phyloP scores from a whole-genome alignment of 2,329 filamentous ascomycete species.

The Exophiala bonariae region DNA sequence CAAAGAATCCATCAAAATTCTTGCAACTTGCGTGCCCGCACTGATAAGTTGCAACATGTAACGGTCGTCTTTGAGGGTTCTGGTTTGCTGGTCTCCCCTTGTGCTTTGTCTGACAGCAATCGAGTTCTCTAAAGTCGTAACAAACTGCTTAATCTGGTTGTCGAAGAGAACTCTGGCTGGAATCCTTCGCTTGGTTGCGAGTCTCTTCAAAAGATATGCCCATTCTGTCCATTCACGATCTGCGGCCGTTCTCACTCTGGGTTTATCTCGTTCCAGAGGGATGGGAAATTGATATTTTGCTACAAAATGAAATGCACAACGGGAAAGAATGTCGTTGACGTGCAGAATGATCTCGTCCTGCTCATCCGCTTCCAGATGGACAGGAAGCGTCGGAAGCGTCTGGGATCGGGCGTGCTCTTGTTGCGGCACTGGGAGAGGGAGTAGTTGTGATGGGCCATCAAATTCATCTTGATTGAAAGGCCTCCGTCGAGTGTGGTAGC shows the following conservation, averaged over 20 bases:
- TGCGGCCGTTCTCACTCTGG: slow-evolving; percentile 70
- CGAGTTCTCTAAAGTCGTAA: slow-evolving; percentile 84
- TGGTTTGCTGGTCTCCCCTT: slow-evolving; percentile 56
- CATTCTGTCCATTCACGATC: slow-evolving; percentile 90
- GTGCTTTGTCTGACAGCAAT: slow-evolving; percentile 66
- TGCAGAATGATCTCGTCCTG: slow-evolving; percentile 77
- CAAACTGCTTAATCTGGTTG: slow-evolving; percentile 87
- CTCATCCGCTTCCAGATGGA: slow-evolving; percentile 78
- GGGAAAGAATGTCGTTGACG: slow-evolving; percentile 81
- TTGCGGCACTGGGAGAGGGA: slow-evolving; percentile 70
- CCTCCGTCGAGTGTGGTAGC: slow-evolving; percentile 26
- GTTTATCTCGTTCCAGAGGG: slow-evolving; percentile 78
- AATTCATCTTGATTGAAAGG: slow-evolving; percentile 86
- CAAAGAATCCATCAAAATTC: slow-evolving; percentile 78
- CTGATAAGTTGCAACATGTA: slow-evolving; percentile 87
- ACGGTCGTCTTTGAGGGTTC: slow-evolving; percentile 82
- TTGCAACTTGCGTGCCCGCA: slow-evolving; percentile 82
- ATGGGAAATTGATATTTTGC: slow-evolving; percentile 91
- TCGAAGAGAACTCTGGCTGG: slow-evolving; percentile 82
- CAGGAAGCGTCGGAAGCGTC: slow-evolving; percentile 78
- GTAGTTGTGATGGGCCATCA: slow-evolving; percentile 80
- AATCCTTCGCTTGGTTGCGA: slow-evolving; percentile 83
- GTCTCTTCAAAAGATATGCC: slow-evolving; percentile 81
- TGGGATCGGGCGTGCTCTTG: slow-evolving; percentile 75
- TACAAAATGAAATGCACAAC: slow-evolving; percentile 86